Base-by-base conservation (phyloP, 805 yeast species). In the Kluyveromyces wickerhamii region DNA sequence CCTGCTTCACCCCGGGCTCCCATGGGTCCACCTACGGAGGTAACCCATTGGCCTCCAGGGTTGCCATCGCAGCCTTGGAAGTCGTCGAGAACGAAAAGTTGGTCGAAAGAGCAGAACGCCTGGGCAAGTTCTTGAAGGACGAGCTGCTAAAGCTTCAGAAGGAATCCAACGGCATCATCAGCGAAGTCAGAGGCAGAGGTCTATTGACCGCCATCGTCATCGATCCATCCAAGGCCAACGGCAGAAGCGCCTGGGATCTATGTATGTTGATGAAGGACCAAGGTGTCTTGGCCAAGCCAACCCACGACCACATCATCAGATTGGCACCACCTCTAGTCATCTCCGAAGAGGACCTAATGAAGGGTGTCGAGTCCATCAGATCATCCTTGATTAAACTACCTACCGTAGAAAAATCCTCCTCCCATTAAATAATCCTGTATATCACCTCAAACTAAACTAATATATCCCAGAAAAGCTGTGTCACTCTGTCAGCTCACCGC, bases 1-100 rank as follows among this genome's bases (percentile, higher is more conserved):
- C 78, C 45, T 76, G 85, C 44, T 72, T 89, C 48, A 85, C 83
- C 43, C 94, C 96, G 18, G 97, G 97, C 36, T 84, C 95, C 21
- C 97, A 89, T 63, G 97, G 97, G 34, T 88, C 96, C 19, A 89
- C 97, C 15, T 89, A 84, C 58, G 97, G 97, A 62, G 97, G 97
- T 60, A 89, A 87, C 66, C 96, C 97, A 45, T 72, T 89, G 57
- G 89, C 95, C 15, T 85, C 94, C 46, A 73, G 85, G 37, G 96
- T 86, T 14, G 92, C 96, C 41, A 77, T 85, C 57, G 96, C 95
- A 39, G 96, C 97, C 8, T 69, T 89, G 45, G 73, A 86, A 49
- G 97, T 89, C 35, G 85, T 89, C 37, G 74, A 71, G 59, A 94
- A 89, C 48, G 97, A 89, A 64, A 70, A 78, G 17, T 71, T 89